Conservation (phyloP, 805 yeast genomes). For the Kregervanrija delftensis region DNA sequence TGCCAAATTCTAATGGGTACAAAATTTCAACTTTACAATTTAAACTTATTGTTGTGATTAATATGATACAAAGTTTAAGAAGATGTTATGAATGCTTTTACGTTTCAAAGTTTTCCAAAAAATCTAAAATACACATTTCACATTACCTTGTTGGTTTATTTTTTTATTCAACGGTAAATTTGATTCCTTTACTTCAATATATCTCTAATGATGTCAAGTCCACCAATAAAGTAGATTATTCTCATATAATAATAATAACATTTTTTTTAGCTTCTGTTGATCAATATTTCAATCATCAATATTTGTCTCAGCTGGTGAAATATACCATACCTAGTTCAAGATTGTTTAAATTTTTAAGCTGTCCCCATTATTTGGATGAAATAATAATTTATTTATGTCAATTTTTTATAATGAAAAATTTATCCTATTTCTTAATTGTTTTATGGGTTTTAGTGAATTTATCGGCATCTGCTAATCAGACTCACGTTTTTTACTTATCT, state of each 20-base stretch:
- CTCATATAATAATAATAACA: conserved; percentile 10
- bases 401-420: conserved; percentile 12
- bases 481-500: conserved; percentile 38
- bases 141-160: conserved; percentile 62
- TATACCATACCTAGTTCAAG: conserved; percentile 50
- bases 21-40: conserved; percentile 1
- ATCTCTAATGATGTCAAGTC: too few species aligned
- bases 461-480: conserved; percentile 48
- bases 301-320: conserved; percentile 43
- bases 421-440: conserved; percentile 19
- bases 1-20: too few species aligned
- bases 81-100: conserved; percentile 48
- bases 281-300: conserved; percentile 45
- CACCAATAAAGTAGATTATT: too few species aligned
- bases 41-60: conserved; percentile 11
- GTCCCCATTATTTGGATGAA: conserved; percentile 72
- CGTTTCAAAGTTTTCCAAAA: conserved; percentile 39
- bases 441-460: conserved; percentile 42
- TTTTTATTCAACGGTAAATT: conserved; percentile 46
- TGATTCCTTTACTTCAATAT: conserved; percentile 21
- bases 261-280: conserved; percentile 33
- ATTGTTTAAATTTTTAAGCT: conserved; percentile 42
- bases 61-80: conserved; percentile 46
- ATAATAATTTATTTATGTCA: conserved; percentile 42
- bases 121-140: conserved; percentile 52